Evolutionary conservation across 78 protist genomes (phyloP).

Genomic region (slime mould (Dictyostelium discoideum)): dicty_2.7 NC_007091.3:4191501-4192000

Average conservation of each 20-base stretch:
- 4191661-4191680: neutral
- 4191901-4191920: neutral
- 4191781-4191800: neutral
- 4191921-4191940: neutral
- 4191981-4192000: neutral
- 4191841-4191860: neutral
- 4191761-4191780: neutral
- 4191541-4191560: neutral
- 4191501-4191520: neutral
- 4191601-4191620: neutral
- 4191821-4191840: neutral
- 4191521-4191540: neutral
- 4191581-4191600: neutral
- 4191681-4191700: neutral
- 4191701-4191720: conserved; percentile 17
- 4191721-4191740: neutral
- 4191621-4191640: neutral
- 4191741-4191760: neutral
- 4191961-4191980: neutral
- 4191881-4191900: neutral
- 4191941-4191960: neutral
- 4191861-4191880: neutral
- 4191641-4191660: neutral
- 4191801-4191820: neutral
- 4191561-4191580: neutral